phyloP scores from a whole-genome alignment of 1,139 yeast species.

The Candida neerlandica region DNA sequence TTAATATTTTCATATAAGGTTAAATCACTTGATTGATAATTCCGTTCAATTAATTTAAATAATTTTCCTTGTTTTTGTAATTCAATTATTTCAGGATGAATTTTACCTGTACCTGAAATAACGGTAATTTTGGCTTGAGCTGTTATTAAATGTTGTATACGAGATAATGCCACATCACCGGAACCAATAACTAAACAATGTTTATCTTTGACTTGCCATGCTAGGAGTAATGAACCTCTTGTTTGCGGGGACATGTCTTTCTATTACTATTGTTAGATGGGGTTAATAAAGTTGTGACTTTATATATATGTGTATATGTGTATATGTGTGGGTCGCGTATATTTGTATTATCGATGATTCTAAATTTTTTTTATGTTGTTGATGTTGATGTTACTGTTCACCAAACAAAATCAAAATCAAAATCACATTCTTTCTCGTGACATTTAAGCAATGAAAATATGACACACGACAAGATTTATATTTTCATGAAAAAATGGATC shows the following conservation, averaged over 20 bases:
- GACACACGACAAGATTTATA: no score
- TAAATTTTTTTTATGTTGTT: no score
- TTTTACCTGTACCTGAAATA: slow-evolving; percentile 48
- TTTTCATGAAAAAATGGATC: no score
- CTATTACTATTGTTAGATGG: no score
- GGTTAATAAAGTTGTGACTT: no score
- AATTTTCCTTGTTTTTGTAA: slow-evolving; percentile 46
- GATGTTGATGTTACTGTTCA: no score
- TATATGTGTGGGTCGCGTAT: no score
- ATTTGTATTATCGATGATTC: no score
- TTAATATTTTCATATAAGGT: slow-evolving; percentile 45
- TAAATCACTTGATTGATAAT: slow-evolving; percentile 48
- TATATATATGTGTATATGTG: no score
- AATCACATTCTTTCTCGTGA: no score
- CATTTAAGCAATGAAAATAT: no score
- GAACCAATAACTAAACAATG: slow-evolving; percentile 78
- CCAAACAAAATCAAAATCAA: no score
- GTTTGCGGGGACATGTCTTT: slow-evolving; percentile 21
- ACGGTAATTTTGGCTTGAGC: slow-evolving; percentile 76
- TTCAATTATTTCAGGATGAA: slow-evolving; percentile 47
- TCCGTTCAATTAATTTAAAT: slow-evolving; percentile 41
- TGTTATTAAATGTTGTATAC: slow-evolving; percentile 65
- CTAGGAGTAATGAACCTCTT: slow-evolving; percentile 63
- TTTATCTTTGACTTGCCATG: slow-evolving; percentile 69
- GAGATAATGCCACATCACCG: slow-evolving; percentile 78